Base-by-base conservation (phyloP, 805 yeast genomes). In the Kregervanrija fluxuum region DNA sequence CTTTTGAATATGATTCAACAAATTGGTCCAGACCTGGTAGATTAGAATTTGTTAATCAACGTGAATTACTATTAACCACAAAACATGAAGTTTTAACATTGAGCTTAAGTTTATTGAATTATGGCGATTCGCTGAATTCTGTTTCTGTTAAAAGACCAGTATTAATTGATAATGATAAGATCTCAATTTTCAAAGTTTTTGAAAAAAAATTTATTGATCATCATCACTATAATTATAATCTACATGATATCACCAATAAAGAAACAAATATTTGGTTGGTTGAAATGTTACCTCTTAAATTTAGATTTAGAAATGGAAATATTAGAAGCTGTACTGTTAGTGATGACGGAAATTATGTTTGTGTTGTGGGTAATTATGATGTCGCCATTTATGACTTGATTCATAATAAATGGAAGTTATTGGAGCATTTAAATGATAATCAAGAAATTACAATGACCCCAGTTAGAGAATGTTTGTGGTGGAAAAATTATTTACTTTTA, bases 291-390 rank as follows among this genome's bases (percentile, higher is more conserved):
- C 80, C 81, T 1, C 55, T 70, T 3, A 52, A 59, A 16, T 77
- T 76, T 48, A 60, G 66, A 36, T 61, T 75, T 4, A 65, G 62
- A 30, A 73, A 73, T 53, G 60, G 68, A 61, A 71, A 70, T 4
- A 64, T 77, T 2, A 54, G 66, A 12, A 64, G 67, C 33, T 64
- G 69, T 3, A 56, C 70, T n/a, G 61, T 67, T 14, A 70, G 75
- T 41, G 65, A 66, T 22, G 77, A 74, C 49, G 80, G 80, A 10
- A 56, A 69, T 40, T 65, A 63, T 48, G 61, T 74, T 13, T 79
- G 80, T 16, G 34, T 76, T 13, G 71, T 79, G 5, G 82, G 81
- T 0, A 60, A 66, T 16, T 54, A 59, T 22, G 79, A 79, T 16
- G 65, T 75, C 12, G 57, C 71, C 22, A 64, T 73, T 38, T 73